Evolutionary conservation across 2,329 filamentous ascomycete genomes (phyloP), one percentile per base, ranked within the genome.

Genomic region (Teratosphaeria pseudoeucalypti): DNA sequence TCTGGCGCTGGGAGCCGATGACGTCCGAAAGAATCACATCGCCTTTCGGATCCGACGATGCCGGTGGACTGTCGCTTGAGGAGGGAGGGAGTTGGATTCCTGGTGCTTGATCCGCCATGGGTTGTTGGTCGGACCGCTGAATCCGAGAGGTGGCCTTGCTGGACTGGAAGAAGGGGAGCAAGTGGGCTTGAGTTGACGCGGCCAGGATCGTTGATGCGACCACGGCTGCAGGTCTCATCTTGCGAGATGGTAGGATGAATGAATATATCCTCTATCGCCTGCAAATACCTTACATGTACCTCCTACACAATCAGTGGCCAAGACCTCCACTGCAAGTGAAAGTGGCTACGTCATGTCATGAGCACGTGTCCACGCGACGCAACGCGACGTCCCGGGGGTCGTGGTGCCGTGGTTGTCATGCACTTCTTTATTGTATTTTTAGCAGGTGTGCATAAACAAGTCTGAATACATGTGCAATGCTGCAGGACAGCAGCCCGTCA

Each of bases 11-110:
- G 65, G 86, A 86, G 47, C 88, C 87, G 64, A 96, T 85, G 37
- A 96, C 86, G 74, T 97, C 92, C 52, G 87, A 88, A 59, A 97
- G 83, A 62, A 90, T 84, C 34, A 92, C 82, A 34, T 71, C 72
- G 64, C 63, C 58, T 23, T 63, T 64, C n/a, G 61, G 58, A 27
- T 66, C 58, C 0, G 58, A 47, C 7, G 60, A 34, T 34, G 58
- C 14, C 26, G 63, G 52, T 12, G 60, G 55, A 4, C 55, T 55
- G 55, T 61, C 54, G 54, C 55, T 34, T 39, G 53, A 58, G n/a
- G 55, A 59, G 47, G 54, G 57, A 16, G 63, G 67, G 27, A 67
- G 66, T 60, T 67, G 66, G 57, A 66, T 67, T 56, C 61, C 63
- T 11, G 65, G 66, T 19, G 55, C 49, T 29, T 54, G 49, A 58